A percentile compares a stretch with the other conserved stretches of the same genome.
Evolutionary conservation across 2,329 filamentous ascomycete genomes (phyloP).

Genomic region (Aureobasidium sp.): DNA sequence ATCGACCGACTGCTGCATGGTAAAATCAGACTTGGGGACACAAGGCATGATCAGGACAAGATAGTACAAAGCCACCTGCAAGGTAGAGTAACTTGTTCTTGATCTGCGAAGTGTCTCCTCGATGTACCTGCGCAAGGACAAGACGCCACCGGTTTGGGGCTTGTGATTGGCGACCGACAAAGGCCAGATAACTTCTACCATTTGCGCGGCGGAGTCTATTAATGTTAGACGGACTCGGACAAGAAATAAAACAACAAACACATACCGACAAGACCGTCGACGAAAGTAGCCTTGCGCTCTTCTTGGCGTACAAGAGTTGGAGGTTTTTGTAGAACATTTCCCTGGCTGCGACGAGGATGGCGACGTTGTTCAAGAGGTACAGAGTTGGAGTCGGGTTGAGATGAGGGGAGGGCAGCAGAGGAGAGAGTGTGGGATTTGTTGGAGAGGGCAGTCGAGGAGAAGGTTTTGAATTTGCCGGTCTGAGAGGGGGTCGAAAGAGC

Average conservation of each 20-base stretch:
- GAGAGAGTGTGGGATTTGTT: neutral
- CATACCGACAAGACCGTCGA: constrained; percentile 97
- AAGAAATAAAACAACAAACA: constrained; percentile 15
- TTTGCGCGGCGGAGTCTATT: constrained; percentile 91
- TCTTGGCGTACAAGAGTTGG: constrained; percentile 75
- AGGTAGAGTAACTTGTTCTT: constrained; percentile 91
- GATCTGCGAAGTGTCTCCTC: constrained; percentile 94
- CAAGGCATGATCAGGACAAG: constrained; percentile 87
- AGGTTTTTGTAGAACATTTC: constrained; percentile 51
- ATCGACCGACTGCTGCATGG: constrained; percentile 73
- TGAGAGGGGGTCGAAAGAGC: neutral
- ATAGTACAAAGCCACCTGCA: constrained; percentile 96
- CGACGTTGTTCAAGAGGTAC: constrained; percentile 56
- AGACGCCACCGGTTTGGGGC: constrained; percentile 51
- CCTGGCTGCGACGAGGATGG: constrained; percentile 50
- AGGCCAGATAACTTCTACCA: constrained; percentile 96
- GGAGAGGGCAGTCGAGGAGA: too few relatives aligned
- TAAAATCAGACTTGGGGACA: constrained; percentile 75
- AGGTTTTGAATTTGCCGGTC: neutral
- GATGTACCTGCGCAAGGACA: constrained; percentile 91
- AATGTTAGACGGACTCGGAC: constrained; percentile 11
- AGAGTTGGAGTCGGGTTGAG: constrained; percentile 25
- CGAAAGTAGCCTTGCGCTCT: constrained; percentile 89
- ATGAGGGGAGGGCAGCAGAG: neutral
- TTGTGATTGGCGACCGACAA: constrained; percentile 64